Conservation (phyloP, 129 eudicot genomes). For the Tagetes patula region DNA sequence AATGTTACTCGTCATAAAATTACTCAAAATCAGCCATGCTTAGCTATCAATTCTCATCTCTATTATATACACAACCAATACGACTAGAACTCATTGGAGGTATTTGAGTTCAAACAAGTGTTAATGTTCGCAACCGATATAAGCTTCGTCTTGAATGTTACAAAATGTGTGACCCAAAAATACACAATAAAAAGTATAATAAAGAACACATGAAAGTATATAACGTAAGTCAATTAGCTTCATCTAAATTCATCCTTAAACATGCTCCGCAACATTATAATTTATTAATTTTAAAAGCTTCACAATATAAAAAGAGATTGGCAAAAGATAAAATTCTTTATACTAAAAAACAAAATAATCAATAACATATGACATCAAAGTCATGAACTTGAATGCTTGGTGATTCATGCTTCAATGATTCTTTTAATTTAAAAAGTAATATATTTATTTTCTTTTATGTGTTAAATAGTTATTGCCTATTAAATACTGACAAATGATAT, state of each 20-base stretch:
- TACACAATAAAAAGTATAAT: neutral
- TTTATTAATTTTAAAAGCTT: too few species aligned
- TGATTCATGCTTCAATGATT: neutral
- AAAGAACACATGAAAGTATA: too few species aligned
- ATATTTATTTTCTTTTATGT: neutral
- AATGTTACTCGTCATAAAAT: too few species aligned
- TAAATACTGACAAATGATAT: neutral
- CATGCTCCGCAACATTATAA: neutral
- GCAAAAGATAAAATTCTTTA: neutral
- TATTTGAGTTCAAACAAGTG: too few species aligned
- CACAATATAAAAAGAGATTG: too few species aligned
- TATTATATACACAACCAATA: too few species aligned
- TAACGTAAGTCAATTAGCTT: neutral
- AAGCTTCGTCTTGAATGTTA: too few species aligned
- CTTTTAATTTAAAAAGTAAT: neutral
- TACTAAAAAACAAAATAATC: neutral
- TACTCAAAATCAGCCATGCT: too few species aligned
- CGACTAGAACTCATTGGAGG: too few species aligned
- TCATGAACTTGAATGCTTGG: neutral
- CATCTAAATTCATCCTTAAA: neutral
- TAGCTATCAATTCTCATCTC: too few species aligned
- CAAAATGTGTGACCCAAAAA: neutral
- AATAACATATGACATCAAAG: slow-evolving; percentile 4
- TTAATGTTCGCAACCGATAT: too few species aligned
- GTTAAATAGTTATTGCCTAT: neutral